Evolutionary conservation across 805 yeast genomes (phyloP).

Genomic region (Metschnikowia colocasiae): DNA sequence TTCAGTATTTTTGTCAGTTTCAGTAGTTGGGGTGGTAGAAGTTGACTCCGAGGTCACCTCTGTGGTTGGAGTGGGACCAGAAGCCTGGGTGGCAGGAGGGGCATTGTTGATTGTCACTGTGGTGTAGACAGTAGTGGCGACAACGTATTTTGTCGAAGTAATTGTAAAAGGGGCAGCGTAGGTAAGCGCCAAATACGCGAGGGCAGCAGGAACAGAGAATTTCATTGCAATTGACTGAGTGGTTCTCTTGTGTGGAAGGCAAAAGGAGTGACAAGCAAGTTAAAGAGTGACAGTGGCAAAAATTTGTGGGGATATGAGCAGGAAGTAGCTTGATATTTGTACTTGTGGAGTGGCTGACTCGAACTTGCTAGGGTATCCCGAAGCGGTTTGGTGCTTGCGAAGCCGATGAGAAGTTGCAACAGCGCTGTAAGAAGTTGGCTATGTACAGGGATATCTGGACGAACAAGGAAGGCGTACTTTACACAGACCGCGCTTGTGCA

Average conservation of each 20-base stretch:
- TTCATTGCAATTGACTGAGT: slow-evolving; percentile 5
- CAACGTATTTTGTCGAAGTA: slow-evolving; percentile 9
- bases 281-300: neutral
- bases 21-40: neutral
- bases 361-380: neutral
- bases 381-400: slow-evolving; percentile 1
- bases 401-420: slow-evolving; percentile 1
- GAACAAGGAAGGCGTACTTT: neutral
- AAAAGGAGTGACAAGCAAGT: neutral
- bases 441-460: neutral
- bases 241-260: neutral
- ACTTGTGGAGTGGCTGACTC: neutral
- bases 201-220: slow-evolving; percentile 6
- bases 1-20: neutral
- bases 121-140: slow-evolving; percentile 10
- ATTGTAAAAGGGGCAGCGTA: slow-evolving; percentile 14
- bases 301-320: neutral
- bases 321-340: neutral
- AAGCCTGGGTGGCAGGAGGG: slow-evolving; percentile 9
- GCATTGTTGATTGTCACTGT: slow-evolving; percentile 10
- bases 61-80: slow-evolving; percentile 1
- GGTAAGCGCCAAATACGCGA: slow-evolving; percentile 9
- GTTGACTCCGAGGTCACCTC: neutral
- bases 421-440: neutral
- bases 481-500: neutral